phyloP scores from a whole-genome alignment of 768 basidiomycete species.

The Suillus spraguei region DNA sequence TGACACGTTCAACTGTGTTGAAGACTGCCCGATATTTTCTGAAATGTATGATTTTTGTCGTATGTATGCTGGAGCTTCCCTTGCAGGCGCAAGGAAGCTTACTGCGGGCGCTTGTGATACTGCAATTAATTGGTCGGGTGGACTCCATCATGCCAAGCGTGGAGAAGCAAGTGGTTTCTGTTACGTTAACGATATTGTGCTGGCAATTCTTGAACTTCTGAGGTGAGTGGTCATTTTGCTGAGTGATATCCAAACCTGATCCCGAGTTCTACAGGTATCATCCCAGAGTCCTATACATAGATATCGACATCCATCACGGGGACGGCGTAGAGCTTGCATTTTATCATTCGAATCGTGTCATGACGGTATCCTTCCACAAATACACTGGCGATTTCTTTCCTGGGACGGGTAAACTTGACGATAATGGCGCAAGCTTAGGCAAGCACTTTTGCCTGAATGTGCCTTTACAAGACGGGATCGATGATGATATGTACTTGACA shows the following conservation, averaged over 20 bases:
- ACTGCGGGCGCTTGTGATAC: constrained; percentile 88
- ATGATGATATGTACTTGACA: constrained; percentile 95
- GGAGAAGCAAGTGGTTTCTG: constrained; percentile 99
- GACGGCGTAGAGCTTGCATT: constrained; percentile 99
- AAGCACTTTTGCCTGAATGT: constrained; percentile 97
- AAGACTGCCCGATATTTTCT: constrained; percentile 95
- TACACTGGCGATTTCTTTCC: constrained; percentile 99
- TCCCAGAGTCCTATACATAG: constrained; percentile 94
- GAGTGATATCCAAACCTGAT: constrained; percentile 8
- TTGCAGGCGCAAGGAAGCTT: constrained; percentile 90
- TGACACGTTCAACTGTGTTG: constrained; percentile 90
- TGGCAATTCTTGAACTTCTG: constrained; percentile 91
- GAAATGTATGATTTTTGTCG: constrained; percentile 95
- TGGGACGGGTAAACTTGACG: constrained; percentile 93
- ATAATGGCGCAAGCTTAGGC: constrained; percentile 84
- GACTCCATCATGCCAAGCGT: constrained; percentile 97
- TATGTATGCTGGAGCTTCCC: constrained; percentile 90
- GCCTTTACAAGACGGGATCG: constrained; percentile 92
- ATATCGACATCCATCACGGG: constrained; percentile 99
- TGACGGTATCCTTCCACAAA: constrained; percentile 99
- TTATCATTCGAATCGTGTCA: constrained; percentile 96
- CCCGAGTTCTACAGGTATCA: constrained; percentile 62
- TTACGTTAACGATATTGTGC: constrained; percentile 96
- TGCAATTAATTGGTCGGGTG: constrained; percentile 99
- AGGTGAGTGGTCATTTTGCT: constrained; percentile 47